Evolutionary conservation across 345 rosid genomes (phyloP), one percentile per base, ranked within the genome.

Genomic region (Eucalyptus brandiana): DNA sequence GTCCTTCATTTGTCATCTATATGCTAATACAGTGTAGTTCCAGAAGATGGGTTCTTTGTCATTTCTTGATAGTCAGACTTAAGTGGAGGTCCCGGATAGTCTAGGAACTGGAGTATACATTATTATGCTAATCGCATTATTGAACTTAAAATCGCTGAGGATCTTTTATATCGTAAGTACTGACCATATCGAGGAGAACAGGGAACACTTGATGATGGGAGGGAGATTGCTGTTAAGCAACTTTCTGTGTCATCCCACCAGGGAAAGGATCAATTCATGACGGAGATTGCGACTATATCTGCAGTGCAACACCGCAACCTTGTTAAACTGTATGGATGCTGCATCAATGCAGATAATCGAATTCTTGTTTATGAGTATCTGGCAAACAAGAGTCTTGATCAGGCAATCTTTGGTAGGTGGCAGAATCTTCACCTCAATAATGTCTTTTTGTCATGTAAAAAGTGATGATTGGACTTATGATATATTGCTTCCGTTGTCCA

Each of bases 321-420:
- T 42, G 97, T 96, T 69, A 95, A 95, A 91, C 54, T 95, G 86
- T 90, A 94, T 13, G 96, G 97, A 44, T 95, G 95, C 92, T 95
- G 97, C 91, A 93, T 95, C 9, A 94, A 94, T 86, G 96, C 95
- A 34, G 67, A 91, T 4, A 94, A 91, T 50, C 91, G 92, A 26
- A 93, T 96, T 89, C 95, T 96, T 51, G 96, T 96, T 49, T 96
- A 95, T 23, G 99, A 96, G 92, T 95, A 94, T 90, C 95, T 93
- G 16, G 92, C 93, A 88, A 95, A 95, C 87, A 94, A 92, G 86
- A 96, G 97, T 92, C 96, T 96, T 28, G 96, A 96, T 88, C 94
- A 95, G 89, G 97, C 96, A 87, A 89, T 96, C 2, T 95, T 94
- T 3, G 94, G 95, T 96, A 93, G 9, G 89, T 13, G 8, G 1